phyloP scores from a whole-genome alignment of 2,329 filamentous ascomycete genomes.

The Diaporthe destruens region DNA sequence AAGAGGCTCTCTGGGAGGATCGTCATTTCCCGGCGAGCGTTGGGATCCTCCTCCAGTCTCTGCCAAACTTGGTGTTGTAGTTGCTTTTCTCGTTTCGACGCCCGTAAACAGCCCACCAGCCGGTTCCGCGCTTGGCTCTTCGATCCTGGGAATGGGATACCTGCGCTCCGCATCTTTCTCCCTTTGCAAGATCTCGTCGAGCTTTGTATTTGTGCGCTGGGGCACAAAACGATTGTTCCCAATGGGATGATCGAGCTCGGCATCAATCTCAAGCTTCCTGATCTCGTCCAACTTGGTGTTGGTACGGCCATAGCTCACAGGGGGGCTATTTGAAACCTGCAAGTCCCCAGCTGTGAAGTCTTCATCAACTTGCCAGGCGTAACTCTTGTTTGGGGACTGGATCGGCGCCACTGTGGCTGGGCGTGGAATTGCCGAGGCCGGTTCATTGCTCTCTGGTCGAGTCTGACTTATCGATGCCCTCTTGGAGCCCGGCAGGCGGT shows the following conservation, averaged over 20 bases:
- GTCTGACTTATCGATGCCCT: conserved; percentile 10
- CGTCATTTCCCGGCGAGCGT: conserved; percentile 56
- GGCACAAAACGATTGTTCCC: conserved; percentile 27
- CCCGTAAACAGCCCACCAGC: neutral
- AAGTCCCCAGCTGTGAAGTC: conserved; percentile 70
- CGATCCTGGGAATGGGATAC: conserved; percentile 2
- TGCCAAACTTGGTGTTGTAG: neutral
- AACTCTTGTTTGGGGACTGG: conserved; percentile 63
- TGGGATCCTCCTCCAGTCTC: neutral
- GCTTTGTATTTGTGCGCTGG: conserved; percentile 39
- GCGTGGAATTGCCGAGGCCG: conserved; percentile 42
- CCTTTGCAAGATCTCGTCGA: conserved; percentile 43
- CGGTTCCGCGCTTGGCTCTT: conserved; percentile 18
- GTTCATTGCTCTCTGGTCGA: conserved; percentile 27
- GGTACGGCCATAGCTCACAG: conserved; percentile 56
- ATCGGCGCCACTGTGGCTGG: conserved; percentile 44
- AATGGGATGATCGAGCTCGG: conserved; percentile 43
- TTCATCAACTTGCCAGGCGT: conserved; percentile 67
- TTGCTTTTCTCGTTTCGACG: neutral
- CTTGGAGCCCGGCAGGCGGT: conserved; percentile 18
- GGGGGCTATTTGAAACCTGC: conserved; percentile 68
- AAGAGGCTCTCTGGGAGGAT: conserved; percentile 60
- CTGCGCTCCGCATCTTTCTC: conserved; percentile 37
- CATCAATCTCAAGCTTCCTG: conserved; percentile 51
- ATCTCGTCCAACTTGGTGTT: conserved; percentile 54